Base-by-base conservation (phyloP, 225 moss, liverwort and hornwort genomes). In the Takakia lepidozioides region DNA sequence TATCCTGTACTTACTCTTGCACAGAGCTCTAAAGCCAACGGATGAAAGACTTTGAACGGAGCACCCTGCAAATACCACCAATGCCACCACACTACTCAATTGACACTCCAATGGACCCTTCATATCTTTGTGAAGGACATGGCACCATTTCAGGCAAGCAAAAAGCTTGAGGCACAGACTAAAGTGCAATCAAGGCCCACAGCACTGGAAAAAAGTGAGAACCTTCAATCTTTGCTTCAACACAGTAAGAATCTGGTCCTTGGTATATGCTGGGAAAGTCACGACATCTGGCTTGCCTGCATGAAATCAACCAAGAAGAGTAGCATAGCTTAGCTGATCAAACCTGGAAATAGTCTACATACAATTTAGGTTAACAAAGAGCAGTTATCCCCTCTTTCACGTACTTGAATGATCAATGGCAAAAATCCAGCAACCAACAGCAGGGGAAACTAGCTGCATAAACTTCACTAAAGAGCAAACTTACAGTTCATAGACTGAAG, bases 1-100 rank as follows among this genome's bases (percentile, higher is more conserved):
- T n/a, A n/a, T n/a, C n/a, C n/a, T n/a, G n/a, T n/a, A 46, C 89
- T 75, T 86, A 90, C 86, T 77, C 95, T 80, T 42, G 90, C 84
- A 68, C 95, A 98, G 22, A 98, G 73, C 70, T 98, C 95, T 60
- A 91, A 62, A 29, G 90, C 80, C 35, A 82, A 59, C 18, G 66
- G 54, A 40, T 90, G 68, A 43, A 87, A 87, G 18, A 75, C 84
- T 25, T 58, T 29, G 17, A 73, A 86, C 18, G 81, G 67, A 35
- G 86, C 64, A 29, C 23, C 79, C 86, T 88, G 64, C 47, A 64
- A 63, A 27, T 39, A 49, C 27, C 65, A 49, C 40, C 36, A 40
- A 27, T 22, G 52, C 60, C 53, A 42, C 53, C 10, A 13, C 19
- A 55, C 67, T 51, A 70, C 30, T 59, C 46, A 11, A 55, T 49